Evolutionary conservation across 2,329 filamentous ascomycete genomes (phyloP), one percentile per base, ranked within the genome.

Genomic region (Ophiostoma novo-ulmi): DNA sequence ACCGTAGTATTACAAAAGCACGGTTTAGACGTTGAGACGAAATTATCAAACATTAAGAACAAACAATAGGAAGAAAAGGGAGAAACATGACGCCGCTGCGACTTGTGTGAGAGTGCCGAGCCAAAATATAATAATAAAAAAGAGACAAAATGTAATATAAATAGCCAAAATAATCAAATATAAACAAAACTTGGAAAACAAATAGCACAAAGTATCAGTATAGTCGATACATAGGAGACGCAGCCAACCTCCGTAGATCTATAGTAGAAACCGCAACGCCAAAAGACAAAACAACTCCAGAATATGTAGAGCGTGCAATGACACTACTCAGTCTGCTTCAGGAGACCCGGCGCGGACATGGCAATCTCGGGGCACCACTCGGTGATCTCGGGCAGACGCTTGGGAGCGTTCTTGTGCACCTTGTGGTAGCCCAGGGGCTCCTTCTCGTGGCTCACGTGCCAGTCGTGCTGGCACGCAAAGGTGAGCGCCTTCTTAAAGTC

Each of bases 381-480:
- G 5, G 71, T 14, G 55, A 76, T 76, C 68, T 75, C 72, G 10
- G 36, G 67, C 22, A 76, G 52, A 0, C 67, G 70, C 7, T 67
- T 38, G 11, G 20, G 17, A 20, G 73, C 72, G n/a, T 70, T 70
- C 70, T 74, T 75, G 71, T 74, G 72, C 7, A 75, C 73, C 72
- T 76, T 75, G 73, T 76, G 75, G 58, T 74, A 76, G 55, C 75
- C 75, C 1, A 76, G 64, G 1, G 75, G 74, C 69, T 74, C 66
- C 71, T 74, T 74, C 36, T 70, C 41, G n/a, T 68, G 63, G 70
- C 71, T 71, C 7, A 73, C 69, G 69, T 76, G 74, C 72, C 72
- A 75, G 22, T 71, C 64, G 70, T 74, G 74, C 73, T 76, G 73
- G 73, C 71, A 73, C 7, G 75, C 69, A 66, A 76, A 76, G 2